Base-by-base conservation (phyloP, 2,329 filamentous ascomycete genomes). In the Fusarium redolens region DNA sequence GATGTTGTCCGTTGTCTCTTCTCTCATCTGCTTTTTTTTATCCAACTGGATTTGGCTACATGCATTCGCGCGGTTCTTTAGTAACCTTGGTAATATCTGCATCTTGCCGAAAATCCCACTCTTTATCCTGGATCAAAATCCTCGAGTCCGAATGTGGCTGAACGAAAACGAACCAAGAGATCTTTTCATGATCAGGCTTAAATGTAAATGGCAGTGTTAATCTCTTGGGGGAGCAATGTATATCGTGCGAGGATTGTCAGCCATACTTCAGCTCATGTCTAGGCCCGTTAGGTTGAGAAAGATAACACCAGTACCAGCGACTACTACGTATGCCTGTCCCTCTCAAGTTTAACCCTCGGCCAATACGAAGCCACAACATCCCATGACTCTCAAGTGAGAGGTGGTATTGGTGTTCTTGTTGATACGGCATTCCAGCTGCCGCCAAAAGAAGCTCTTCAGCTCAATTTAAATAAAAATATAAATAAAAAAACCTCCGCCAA, bases 1-100 rank as follows among this genome's bases (percentile, higher is more conserved):
- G 20, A 28, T 44, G 11, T 60, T 30, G 50, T 38, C 33, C 17
- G 61, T 73, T 71, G 4, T 68, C 70, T 74, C 71, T 71, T 74
- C n/a, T 50, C 67, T 71, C 69, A 55, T 54, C 44, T 64, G 37
- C 18, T 45, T 33, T 17, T 35, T 33, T 55, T 20, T 25, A 14
- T 31, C 30, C 38, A 55, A 30, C 50, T 68, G 14, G 50, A 61
- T 68, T 59, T 48, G 71, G 71, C 52, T 47, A 37, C 71, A 51
- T 74, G 71, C 71, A 71, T 73, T 38, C 10, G 41, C 51, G 51
- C 18, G 43, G 54, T 52, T 73, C 45, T 33, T 63, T 59, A 47
- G 44, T 41, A 51, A 33, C 43, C 40, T 71, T 63, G 33, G 33
- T 68, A 58, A 40, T 73, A 54, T 48, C 71, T 73, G 71, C 71